Conservation (phyloP, 2,329 filamentous ascomycete species). For the Escovopsis sp. region DNA sequence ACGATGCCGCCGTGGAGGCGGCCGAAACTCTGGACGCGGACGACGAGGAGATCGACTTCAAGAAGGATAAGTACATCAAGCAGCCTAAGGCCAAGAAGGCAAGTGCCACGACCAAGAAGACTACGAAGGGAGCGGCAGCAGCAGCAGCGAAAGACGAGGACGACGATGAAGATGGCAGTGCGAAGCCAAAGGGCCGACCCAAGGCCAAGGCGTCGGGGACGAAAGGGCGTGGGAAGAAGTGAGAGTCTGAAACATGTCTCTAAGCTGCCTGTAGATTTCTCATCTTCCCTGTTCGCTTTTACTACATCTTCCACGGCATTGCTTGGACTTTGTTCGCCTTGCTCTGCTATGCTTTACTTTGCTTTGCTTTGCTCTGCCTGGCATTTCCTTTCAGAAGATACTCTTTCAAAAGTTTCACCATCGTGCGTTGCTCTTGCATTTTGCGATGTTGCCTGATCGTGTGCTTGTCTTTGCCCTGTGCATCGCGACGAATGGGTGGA, state of each 20-base stretch:
- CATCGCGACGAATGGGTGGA: no score
- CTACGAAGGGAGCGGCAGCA: conserved; percentile 20
- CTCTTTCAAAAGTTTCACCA: no score
- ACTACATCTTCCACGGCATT: no score
- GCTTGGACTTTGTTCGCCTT: no score
- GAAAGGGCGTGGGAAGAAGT: conserved; percentile 35
- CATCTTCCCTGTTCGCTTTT: no score
- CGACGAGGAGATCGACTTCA: conserved; percentile 66
- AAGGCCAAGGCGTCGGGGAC: conserved; percentile 23
- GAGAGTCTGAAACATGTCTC: not conserved
- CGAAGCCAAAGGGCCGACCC: conserved; percentile 33
- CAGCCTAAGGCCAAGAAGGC: conserved; percentile 57
- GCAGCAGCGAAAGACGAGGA: conserved; percentile 35
- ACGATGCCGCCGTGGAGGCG: conserved; percentile 50
- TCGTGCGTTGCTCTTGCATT: no score
- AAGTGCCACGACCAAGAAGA: conserved; percentile 27
- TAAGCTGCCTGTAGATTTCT: not conserved
- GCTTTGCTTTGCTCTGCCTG: no score
- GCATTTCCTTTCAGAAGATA: no score
- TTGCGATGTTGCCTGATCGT: no score
- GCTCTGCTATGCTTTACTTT: no score
- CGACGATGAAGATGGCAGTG: conserved; percentile 35
- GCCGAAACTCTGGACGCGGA: conserved; percentile 44
- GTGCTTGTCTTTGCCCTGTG: no score
- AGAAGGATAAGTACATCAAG: conserved; percentile 94